Base-by-base conservation (phyloP, 192 early-diverging fungal species). In the Rhizophagus prolifer region DNA sequence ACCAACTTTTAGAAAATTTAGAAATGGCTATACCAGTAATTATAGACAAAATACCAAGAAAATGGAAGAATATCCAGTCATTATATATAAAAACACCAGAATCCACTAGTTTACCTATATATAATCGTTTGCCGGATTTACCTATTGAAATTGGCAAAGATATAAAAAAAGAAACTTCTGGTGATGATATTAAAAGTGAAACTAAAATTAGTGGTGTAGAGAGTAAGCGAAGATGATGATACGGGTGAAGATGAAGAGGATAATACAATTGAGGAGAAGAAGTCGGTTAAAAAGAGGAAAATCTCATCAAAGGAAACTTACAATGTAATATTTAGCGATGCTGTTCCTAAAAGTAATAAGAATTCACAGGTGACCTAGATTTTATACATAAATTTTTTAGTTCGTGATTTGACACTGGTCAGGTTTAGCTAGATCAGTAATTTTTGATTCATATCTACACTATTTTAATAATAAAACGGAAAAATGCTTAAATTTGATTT, bases 31-130 rank as follows among this genome's bases (percentile, higher is more conserved):
- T 92, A 21, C 81, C 89, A 2, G 76, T 70, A 23, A 85, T 96
- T 72, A 83, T 90, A 16, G 84, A 86, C 28, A 88, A 89, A 73
- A 84, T 96, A 54, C 91, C 94, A 10, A 86, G 91, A 74, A 87
- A 90, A 60, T 95, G 93, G 91, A 83, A 87, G 47, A 96, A 95
- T 84, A 89, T 99, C 72, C 93, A 91, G 81, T 90, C 94, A 12
- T 87, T 99, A 62, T 82, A 90, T 50, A 83, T 99, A 84, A 97
- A 97, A 84, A 92, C 94, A 9, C 86, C 83, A 61, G 86, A 89
- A 14, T 95, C 95, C 12, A 82, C 89, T 19, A 87, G 91, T 38
- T 86, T 99, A 76, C 97, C 97, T 4, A 83, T 99, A 58, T 97
- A 87, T 83, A 91, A 91, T 79, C 16, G 16, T n/a, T 54, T 54